phyloP scores from a whole-genome alignment of 441 rosid species.

The Daphne laureola region DNA sequence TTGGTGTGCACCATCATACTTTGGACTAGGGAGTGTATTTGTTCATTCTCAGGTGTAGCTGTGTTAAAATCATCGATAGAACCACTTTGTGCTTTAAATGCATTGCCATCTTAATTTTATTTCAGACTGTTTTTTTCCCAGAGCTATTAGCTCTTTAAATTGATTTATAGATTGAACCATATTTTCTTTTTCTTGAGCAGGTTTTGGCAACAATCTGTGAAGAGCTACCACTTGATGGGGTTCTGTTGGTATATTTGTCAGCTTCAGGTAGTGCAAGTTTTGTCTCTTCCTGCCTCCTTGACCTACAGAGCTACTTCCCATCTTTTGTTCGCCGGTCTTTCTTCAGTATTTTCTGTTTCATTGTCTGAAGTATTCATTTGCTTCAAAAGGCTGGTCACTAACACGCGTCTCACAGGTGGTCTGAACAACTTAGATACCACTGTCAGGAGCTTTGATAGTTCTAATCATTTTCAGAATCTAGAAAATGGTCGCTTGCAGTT shows the following conservation, averaged over 20 bases:
- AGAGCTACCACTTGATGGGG: conserved; percentile 80
- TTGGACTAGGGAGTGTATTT: no score
- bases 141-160: no score
- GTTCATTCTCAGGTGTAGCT: no score
- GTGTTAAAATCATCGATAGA: no score
- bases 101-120: no score
- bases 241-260: conserved; percentile 75
- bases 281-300: conserved; percentile 3
- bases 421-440: conserved; percentile 41
- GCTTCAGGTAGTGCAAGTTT: conserved; percentile 60
- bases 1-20: no score
- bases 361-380: conserved; percentile 11
- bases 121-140: no score
- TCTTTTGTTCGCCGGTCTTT: conserved; percentile 1
- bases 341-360: not conserved
- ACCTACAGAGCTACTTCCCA: not conserved
- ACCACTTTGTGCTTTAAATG: no score
- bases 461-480: conserved; percentile 33
- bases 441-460: conserved; percentile 37
- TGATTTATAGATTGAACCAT: no score
- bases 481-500: conserved; percentile 54
- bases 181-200: conserved; percentile 34
- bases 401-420: conserved; percentile 35
- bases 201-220: conserved; percentile 83
- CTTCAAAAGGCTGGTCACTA: conserved; percentile 41